Evolutionary conservation across 2,329 filamentous ascomycete species (phyloP), one percentile per base, ranked within the genome.

Genomic region (Setomelanomma holmii): DNA sequence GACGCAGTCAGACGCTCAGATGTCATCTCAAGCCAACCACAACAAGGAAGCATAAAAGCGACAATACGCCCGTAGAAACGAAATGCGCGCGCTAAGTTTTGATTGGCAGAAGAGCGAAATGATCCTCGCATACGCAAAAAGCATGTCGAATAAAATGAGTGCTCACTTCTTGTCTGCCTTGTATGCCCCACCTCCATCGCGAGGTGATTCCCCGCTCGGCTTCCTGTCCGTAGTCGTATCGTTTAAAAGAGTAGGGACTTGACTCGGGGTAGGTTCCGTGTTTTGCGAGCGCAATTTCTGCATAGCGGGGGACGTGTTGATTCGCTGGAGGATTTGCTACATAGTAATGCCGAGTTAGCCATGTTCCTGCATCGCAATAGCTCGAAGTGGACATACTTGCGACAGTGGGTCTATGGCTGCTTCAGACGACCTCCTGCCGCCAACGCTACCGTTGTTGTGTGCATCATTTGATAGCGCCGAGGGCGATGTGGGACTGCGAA

Each of bases 351-450:
- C 14, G 16, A 8, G 39, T 67, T 47, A 65, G 62, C 61, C 42
- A 46, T 38, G 14, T 7, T 36, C 16, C 34, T 36, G 27, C 44
- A 27, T 22, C 40, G 12, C 19, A 16, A 24, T 57, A 39, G 39
- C 56, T 43, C 22, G 23, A 53, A 53, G 38, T 55, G 53, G 55
- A 75, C 81, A 60, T 81, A 89, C 86, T 75, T 89, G 85, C 45
- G 87, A 89, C 58, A 89, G 77, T 50, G 87, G 87, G 72, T 89
- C 87, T 56, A 88, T 87, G 21, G 79, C 79, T 8, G 66, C 57
- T 45, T 81, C 78, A 22, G 62, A 59, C 27, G 58, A 27, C 34
- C 49, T 49, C 42, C 46, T 55, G 10, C 47, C 54, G 11, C 66
- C 55, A 36, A 56, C 63, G 17, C 47, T 34, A 27, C 41, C 55